Base-by-base conservation (phyloP, 176 grass and related monocot species). In the Tuctoria greenei region DNA sequence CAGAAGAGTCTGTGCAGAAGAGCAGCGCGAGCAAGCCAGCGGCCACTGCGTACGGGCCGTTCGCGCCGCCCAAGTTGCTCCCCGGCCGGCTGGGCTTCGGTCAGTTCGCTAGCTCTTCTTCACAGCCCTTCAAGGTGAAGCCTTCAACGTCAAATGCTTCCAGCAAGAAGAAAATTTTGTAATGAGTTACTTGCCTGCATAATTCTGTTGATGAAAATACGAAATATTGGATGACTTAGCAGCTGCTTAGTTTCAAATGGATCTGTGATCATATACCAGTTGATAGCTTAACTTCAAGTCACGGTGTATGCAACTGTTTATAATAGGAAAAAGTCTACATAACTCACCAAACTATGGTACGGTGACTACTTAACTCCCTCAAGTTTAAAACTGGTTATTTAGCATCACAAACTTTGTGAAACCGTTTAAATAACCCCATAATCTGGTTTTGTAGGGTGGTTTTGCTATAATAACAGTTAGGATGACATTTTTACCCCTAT, bases 81-180 rank as follows among this genome's bases (percentile, higher is more conserved):
- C 74, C 61, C 37, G 35, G 74, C 20, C 80, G 69, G 10, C 80
- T 87, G 74, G 80, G 85, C 20, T 83, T 87, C 55, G 45, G 80
- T 44, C 85, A 74, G 52, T 87, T 83, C 26, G 85, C 80, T 11
- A 8, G 20, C 69, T 68, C 80, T n/a, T 45, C 80, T 2, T 12
- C 69, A 56, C 75, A n/a, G 16, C 80, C 69, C 10, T 87, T 87
- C 80, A 87, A 45, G n/a, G 6, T 74, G 23, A 79, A 68, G 68
- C 60, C 85, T 27, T 37, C 58, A 1, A 35, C 56, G 16, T 24
- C 78, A 4, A 57, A 23, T 23, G 41, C 64, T 76, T 15, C 59
- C 42, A 31, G 59, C 28, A 71, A 78, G 67, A 72, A 87, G 73
- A 82, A 82, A 60, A 15, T 12, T 40, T 12, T 34, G 34, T 31